These are phyloP conservation scores for Volvox carteri DNA, from an alignment of 163 green algal genomes.

Conservation along the genomic window DNA sequence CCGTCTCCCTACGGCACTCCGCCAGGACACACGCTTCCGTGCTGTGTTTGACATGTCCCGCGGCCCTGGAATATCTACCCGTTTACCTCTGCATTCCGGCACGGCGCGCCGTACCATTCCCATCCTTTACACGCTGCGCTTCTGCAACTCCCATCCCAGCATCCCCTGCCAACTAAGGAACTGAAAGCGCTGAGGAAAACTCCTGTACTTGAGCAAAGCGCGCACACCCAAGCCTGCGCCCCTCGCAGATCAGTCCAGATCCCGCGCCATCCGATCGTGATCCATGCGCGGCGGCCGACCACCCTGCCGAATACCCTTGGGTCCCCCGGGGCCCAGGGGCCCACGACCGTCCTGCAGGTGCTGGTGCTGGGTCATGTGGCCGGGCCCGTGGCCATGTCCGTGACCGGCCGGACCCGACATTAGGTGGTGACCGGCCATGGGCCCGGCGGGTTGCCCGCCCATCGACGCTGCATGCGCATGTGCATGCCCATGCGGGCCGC, in stretches of 20 bases:
- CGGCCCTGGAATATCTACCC: too few relatives aligned
- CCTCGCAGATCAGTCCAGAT: slow-evolving; percentile 11
- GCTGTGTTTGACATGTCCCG: too few relatives aligned
- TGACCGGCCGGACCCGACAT: slow-evolving; percentile 29
- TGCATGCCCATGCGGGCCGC: not conserved
- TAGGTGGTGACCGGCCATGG: slow-evolving; percentile 33
- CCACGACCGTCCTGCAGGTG: slow-evolving; percentile 37
- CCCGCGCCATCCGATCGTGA: slow-evolving; percentile 24
- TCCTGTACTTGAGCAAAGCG: too few relatives aligned
- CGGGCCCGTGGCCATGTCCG: not conserved
- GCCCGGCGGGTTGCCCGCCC: slow-evolving; percentile 15
- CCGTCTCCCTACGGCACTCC: too few relatives aligned
- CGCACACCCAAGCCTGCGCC: too few relatives aligned
- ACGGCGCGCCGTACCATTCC: too few relatives aligned
- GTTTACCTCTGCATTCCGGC: too few relatives aligned
- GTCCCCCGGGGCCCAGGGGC: slow-evolving; percentile 15
- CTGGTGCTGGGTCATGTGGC: not conserved
- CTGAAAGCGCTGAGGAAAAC: too few relatives aligned
- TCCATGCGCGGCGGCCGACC: slow-evolving; percentile 37
- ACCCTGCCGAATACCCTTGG: slow-evolving; percentile 18
- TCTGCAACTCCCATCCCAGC: too few relatives aligned
- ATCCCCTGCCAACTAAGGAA: too few relatives aligned
- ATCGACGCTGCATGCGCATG: not conserved
- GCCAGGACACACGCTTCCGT: too few relatives aligned
- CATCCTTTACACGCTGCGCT: too few relatives aligned